These are phyloP conservation scores for Blastobotrys aristatus DNA, from an alignment of 1,139 yeast genomes.

Conservation along the genomic window DNA sequence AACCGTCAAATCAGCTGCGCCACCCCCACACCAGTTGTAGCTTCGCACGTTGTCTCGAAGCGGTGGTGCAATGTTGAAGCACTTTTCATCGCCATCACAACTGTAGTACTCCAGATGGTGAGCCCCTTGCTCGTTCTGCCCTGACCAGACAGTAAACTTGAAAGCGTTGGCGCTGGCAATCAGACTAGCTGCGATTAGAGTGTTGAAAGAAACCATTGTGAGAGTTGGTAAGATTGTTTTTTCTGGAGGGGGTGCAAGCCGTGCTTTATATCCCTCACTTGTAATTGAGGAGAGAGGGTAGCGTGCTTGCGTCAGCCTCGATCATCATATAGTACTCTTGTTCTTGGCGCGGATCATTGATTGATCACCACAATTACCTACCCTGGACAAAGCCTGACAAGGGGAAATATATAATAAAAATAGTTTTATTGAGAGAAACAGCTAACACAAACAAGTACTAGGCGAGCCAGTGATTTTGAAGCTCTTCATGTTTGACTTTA, in stretches of 20 bases:
- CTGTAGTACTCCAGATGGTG: not conserved
- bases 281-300: too few species aligned
- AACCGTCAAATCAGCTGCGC: conserved; percentile 1
- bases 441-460: not conserved
- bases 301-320: too few species aligned
- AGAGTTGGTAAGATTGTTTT: not conserved
- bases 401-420: too few species aligned
- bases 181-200: not conserved
- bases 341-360: too few species aligned
- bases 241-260: too few species aligned
- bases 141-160: not conserved
- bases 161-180: not conserved
- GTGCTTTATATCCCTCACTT: too few species aligned
- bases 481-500: not conserved
- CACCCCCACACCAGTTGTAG: conserved; percentile 4
- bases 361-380: too few species aligned
- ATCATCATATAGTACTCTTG: too few species aligned
- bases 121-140: conserved; percentile 3
- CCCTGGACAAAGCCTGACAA: too few species aligned
- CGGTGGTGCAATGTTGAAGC: not conserved
- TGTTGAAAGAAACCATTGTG: not conserved
- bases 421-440: too few species aligned
- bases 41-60: not conserved
- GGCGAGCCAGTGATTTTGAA: not conserved
- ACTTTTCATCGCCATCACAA: conserved; percentile 3